Percentiles rank a stretch among this genome's conserved stretches.
These are phyloP conservation scores for Phytophthora macrochlamydospora DNA, from an alignment of 352 stramenopile genomes.

Conservation along the genomic window DNA sequence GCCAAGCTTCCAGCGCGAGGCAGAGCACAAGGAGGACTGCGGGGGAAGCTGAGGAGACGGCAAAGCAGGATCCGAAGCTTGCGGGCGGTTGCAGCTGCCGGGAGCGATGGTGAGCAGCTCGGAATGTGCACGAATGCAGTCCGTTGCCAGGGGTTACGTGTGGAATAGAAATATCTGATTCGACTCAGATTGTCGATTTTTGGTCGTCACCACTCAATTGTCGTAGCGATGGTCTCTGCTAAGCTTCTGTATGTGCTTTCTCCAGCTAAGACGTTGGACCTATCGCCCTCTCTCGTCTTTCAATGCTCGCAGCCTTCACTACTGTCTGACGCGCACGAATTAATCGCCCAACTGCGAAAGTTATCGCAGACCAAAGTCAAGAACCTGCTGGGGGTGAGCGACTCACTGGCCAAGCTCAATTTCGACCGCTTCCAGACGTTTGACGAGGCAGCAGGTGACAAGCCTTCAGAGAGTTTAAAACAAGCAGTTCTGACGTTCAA, in stretches of 20 bases:
- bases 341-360: slow-evolving; percentile 68
- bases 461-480: slow-evolving; percentile 58
- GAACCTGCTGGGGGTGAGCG: slow-evolving; percentile 80
- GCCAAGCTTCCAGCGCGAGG: no score
- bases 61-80: no score
- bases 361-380: slow-evolving; percentile 80
- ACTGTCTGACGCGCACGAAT: slow-evolving; percentile 54
- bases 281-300: slow-evolving; percentile 38
- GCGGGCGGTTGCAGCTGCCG: no score
- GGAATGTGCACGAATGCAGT: no score
- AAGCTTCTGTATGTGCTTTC: slow-evolving; percentile 86
- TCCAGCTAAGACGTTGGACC: slow-evolving; percentile 89
- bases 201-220: not conserved
- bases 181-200: no score
- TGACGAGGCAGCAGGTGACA: slow-evolving; percentile 34
- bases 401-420: slow-evolving; percentile 87
- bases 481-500: slow-evolving; percentile 81
- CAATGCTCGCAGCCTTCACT: slow-evolving; percentile 54
- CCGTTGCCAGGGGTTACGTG: no score
- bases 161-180: no score
- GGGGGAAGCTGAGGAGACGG: no score
- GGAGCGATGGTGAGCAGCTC: no score
- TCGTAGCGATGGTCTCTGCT: slow-evolving; percentile 17
- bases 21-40: no score
- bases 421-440: slow-evolving; percentile 82